Percentiles rank a stretch among this genome's conserved stretches.
phyloP scores from a whole-genome alignment of 345 rosid genomes.

The Capsella bursapastoris region DNA sequence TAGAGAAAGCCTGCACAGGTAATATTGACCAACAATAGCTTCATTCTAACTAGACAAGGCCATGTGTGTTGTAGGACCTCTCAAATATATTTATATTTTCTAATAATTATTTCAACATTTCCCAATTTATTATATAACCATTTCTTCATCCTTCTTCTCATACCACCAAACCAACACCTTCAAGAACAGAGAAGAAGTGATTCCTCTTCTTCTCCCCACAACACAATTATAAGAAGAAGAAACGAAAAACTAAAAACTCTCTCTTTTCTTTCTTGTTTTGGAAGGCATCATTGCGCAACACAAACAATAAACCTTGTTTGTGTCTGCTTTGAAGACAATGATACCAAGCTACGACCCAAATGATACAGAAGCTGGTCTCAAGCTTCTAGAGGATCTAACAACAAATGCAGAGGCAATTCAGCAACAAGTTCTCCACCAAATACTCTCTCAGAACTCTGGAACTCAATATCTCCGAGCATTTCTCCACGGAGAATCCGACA shows the following conservation, averaged over 20 bases:
- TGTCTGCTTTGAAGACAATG: constrained; percentile 51
- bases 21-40: constrained; percentile 63
- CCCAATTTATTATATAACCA: constrained; percentile 65
- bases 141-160: constrained; percentile 42
- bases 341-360: constrained; percentile 75
- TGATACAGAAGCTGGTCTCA: constrained; percentile 71
- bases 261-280: not conserved
- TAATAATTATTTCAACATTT: constrained; percentile 43
- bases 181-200: constrained; percentile 35
- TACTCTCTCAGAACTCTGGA: constrained; percentile 57
- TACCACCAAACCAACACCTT: constrained; percentile 46
- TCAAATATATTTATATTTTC: constrained; percentile 40
- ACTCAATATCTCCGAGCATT: constrained; percentile 69
- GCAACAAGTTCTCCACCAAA: constrained; percentile 59
- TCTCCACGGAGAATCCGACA: constrained; percentile 54
- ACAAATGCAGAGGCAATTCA: constrained; percentile 65
- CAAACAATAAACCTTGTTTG: constrained; percentile 24
- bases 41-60: constrained; percentile 79
- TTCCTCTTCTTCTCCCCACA: constrained; percentile 1
- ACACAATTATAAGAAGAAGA: not conserved
- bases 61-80: constrained; percentile 91
- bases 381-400: constrained; percentile 76
- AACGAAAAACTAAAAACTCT: not conserved
- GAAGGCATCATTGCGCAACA: constrained; percentile 41
- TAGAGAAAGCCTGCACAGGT: constrained; percentile 46